Conservation (phyloP, 164 flowering plant genomes). For the Stephania yunnanensis region DNA sequence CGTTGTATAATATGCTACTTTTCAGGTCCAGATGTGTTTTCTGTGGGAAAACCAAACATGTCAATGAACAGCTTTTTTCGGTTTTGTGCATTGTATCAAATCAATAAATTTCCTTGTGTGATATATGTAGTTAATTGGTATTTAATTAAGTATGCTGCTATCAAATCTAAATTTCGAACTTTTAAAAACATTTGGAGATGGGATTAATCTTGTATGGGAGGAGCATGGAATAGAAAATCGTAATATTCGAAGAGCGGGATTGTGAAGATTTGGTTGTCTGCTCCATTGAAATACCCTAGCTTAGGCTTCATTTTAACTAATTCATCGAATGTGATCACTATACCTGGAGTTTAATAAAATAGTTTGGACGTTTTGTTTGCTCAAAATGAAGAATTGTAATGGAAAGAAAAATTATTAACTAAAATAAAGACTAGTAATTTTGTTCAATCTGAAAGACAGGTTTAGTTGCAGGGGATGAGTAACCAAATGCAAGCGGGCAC, state of each 20-base stretch:
- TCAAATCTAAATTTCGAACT: background rate
- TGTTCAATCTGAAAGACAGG: too few relatives aligned
- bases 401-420: background rate
- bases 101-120: background rate
- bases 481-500: too few relatives aligned
- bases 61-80: too few relatives aligned
- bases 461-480: too few relatives aligned
- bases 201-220: background rate
- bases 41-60: too few relatives aligned
- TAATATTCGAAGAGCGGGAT: background rate
- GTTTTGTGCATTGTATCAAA: background rate
- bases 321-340: background rate
- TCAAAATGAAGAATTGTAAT: background rate
- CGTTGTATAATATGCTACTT: too few relatives aligned
- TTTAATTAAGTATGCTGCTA: background rate
- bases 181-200: background rate
- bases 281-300: background rate
- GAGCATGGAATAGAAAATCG: background rate
- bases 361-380: background rate
- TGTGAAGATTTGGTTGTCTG: background rate
- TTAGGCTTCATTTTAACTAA: background rate
- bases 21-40: too few relatives aligned
- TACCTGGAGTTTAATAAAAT: background rate
- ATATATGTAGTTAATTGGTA: background rate
- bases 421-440: background rate